phyloP scores from a whole-genome alignment of 345 rosid species.

The Erucastrum elatum region DNA sequence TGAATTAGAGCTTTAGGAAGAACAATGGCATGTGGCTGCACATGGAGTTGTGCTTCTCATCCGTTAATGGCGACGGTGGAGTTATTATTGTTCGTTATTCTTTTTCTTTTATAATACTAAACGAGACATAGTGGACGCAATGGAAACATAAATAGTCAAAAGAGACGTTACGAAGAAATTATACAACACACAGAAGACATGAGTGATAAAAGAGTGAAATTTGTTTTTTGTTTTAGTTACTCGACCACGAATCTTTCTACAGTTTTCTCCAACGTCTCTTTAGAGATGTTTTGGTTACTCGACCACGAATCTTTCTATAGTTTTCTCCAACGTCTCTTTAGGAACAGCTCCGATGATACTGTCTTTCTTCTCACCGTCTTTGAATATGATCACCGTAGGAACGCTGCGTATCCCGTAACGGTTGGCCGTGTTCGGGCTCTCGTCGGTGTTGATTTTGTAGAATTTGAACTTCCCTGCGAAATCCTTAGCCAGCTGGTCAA shows the following conservation, averaged over 20 bases:
- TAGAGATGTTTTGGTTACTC: slow-evolving; percentile 37
- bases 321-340: slow-evolving; percentile 57
- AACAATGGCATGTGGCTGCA: slow-evolving; percentile 38
- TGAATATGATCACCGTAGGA: slow-evolving; percentile 64
- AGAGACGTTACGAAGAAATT: neutral
- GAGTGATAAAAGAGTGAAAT: neutral
- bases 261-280: slow-evolving; percentile 56
- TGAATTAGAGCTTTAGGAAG: neutral
- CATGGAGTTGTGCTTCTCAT: slow-evolving; percentile 22
- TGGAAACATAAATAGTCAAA: slow-evolving; percentile 15
- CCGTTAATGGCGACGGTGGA: slow-evolving; percentile 38
- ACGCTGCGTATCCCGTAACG: slow-evolving; percentile 69
- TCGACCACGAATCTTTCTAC: slow-evolving; percentile 64
- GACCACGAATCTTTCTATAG: slow-evolving; percentile 64
- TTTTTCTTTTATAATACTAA: neutral
- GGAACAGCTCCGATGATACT: slow-evolving; percentile 75
- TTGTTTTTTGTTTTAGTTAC: neutral
- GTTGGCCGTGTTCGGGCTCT: slow-evolving; percentile 55
- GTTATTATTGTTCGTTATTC: neutral
- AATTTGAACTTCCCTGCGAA: slow-evolving; percentile 70
- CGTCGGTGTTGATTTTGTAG: slow-evolving; percentile 71
- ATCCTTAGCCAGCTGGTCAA: slow-evolving; percentile 57
- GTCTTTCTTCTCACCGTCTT: slow-evolving; percentile 73
- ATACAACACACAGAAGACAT: slow-evolving; percentile 16
- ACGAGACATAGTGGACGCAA: slow-evolving; percentile 1